These are phyloP conservation scores for Fraxinus quadrangulata DNA, from an alignment of 257 asterid species.

Conservation along the genomic window DNA sequence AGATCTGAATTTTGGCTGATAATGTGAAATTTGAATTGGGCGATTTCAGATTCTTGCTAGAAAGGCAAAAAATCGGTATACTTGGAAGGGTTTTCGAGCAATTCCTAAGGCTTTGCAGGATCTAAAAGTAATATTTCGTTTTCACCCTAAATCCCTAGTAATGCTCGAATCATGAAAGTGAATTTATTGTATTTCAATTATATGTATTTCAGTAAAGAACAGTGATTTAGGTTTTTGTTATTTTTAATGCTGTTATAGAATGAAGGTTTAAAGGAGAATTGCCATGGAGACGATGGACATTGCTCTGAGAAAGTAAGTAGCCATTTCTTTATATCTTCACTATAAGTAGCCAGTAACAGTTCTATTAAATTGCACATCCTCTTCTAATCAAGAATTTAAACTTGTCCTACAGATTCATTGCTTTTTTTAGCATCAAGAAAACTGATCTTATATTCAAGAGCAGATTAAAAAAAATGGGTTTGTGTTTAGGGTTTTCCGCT, in stretches of 20 bases:
- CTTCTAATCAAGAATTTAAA: neutral
- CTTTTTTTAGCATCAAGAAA: neutral
- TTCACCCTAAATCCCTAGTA: neutral
- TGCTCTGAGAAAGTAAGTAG: conserved; percentile 54
- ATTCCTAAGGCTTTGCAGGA: conserved; percentile 71
- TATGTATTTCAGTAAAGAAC: neutral
- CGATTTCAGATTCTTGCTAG: conserved; percentile 70
- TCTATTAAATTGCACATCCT: neutral
- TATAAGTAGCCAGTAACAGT: neutral
- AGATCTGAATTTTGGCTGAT: neutral
- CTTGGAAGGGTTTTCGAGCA: conserved; percentile 93
- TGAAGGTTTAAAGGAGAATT: conserved; percentile 67
- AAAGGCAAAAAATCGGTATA: conserved; percentile 81
- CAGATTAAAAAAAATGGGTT: neutral
- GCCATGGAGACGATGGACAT: conserved; percentile 52
- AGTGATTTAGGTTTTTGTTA: neutral
- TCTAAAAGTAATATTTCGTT: conserved; percentile 49
- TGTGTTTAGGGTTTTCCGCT: conserved; percentile 21
- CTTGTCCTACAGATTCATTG: neutral
- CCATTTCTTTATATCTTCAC: conserved; percentile 4
- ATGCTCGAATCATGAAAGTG: neutral
- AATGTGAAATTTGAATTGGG: conserved; percentile 14
- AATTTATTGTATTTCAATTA: neutral
- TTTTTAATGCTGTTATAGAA: conserved; percentile 40
- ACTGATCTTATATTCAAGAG: neutral